phyloP scores from a whole-genome alignment of 106 monocot species.

The Dactylorhiza incarnata region DNA sequence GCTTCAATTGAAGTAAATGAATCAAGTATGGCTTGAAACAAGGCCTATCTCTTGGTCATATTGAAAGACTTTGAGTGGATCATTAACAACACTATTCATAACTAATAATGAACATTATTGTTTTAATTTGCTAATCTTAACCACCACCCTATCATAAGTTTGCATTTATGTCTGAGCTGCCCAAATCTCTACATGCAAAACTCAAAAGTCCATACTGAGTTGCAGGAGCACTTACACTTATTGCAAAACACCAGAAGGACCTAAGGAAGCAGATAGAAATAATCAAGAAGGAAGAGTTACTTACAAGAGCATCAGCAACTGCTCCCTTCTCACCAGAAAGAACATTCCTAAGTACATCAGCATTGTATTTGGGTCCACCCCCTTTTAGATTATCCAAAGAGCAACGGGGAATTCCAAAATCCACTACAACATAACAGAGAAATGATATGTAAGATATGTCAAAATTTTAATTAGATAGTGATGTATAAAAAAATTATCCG shows the following conservation, averaged over 20 bases:
- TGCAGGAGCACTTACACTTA: background rate
- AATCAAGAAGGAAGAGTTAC: conserved; percentile 1
- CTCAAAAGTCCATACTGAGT: background rate
- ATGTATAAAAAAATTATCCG: background rate
- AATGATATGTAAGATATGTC: background rate
- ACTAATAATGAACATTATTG: no score
- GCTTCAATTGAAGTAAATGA: no score
- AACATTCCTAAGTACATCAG: conserved; percentile 64
- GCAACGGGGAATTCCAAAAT: conserved; percentile 93
- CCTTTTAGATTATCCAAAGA: conserved; percentile 62
- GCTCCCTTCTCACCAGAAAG: conserved; percentile 73
- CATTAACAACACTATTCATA: no score
- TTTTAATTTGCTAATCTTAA: no score
- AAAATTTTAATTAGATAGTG: background rate
- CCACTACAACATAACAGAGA: conserved; percentile 37
- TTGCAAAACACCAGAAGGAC: background rate
- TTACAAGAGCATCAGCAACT: conserved; percentile 83
- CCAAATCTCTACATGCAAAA: background rate
- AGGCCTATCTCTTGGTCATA: no score
- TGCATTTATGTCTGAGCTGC: background rate
- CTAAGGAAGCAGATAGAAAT: background rate
- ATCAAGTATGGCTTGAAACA: no score
- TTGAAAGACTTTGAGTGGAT: no score
- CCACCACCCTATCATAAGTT: background rate
- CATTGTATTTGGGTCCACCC: conserved; percentile 79